phyloP scores from a whole-genome alignment of 768 basidiomycete species.

The Suillus variegatus region DNA sequence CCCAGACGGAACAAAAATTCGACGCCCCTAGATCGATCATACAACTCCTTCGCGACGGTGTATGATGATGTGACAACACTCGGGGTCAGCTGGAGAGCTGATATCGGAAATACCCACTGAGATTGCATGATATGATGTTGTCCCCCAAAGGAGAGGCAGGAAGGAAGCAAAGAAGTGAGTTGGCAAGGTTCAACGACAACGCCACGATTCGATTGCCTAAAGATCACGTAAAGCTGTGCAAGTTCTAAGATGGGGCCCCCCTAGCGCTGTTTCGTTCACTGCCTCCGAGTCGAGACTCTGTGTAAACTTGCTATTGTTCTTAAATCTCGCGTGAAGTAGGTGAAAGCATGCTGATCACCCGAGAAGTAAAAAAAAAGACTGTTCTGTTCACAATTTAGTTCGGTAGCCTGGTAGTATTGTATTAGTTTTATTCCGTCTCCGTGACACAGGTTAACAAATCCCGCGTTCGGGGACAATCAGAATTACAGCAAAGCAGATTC shows the following conservation, averaged over 20 bases:
- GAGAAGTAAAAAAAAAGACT: background rate
- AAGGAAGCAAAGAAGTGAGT: background rate
- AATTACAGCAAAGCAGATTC: conserved; percentile 20
- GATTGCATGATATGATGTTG: conserved; percentile 23
- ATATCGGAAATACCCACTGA: conserved; percentile 76
- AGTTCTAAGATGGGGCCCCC: background rate
- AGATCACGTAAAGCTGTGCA: conserved; percentile 14
- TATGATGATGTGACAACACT: conserved; percentile 48
- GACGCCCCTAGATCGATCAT: conserved; percentile 78
- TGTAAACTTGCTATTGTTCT: background rate
- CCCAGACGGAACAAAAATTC: conserved; percentile 86
- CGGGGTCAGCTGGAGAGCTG: conserved; percentile 60
- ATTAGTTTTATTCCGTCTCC: background rate
- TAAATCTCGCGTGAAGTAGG: background rate
- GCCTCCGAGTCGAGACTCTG: background rate
- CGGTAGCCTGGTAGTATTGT: background rate
- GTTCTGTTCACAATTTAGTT: too few species aligned
- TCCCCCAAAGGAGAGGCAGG: conserved; percentile 7
- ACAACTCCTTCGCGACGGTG: conserved; percentile 64
- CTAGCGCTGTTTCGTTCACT: background rate
- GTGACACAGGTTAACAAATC: conserved; percentile 8
- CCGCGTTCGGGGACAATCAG: conserved; percentile 18
- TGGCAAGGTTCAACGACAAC: background rate
- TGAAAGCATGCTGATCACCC: background rate
- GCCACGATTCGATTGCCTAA: conserved; percentile 5